Conservation (phyloP, 1,284 basidiomycete species). For the Vanrija sp. region DNA sequence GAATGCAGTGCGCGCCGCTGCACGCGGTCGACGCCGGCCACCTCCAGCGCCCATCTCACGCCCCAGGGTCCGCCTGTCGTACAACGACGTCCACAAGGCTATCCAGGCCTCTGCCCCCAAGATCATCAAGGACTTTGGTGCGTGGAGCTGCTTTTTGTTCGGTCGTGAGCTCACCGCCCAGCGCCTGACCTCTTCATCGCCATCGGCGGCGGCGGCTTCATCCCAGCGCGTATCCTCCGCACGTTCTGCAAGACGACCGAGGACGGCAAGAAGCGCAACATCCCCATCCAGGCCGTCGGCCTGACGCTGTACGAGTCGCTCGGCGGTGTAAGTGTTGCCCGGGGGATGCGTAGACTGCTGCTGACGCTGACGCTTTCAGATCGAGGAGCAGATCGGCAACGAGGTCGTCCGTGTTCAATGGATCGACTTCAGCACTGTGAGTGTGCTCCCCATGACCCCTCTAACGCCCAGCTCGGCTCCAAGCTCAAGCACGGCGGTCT, state of each 20-base stretch:
- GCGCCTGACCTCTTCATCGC: constrained; percentile 44
- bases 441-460: constrained; percentile 36
- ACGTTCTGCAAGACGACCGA: constrained; percentile 76
- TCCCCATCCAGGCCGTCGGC: constrained; percentile 86
- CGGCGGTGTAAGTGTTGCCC: constrained; percentile 53
- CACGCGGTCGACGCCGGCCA: not conserved
- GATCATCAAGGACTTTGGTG: constrained; percentile 48
- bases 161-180: constrained; percentile 5
- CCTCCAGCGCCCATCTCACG: too few relatives aligned
- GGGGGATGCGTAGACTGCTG: not conserved
- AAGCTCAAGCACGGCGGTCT: constrained; percentile 53
- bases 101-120: constrained; percentile 42
- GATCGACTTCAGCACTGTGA: constrained; percentile 62
- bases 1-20: not conserved
- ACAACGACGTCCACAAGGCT: constrained; percentile 49
- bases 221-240: constrained; percentile 87
- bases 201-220: constrained; percentile 67
- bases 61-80: constrained; percentile 38
- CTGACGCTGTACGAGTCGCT: constrained; percentile 86
- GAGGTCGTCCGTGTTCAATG: constrained; percentile 89
- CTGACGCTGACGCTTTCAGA: constrained; percentile 36
- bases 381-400: constrained; percentile 70
- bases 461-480: constrained; percentile 34
- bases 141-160: constrained; percentile 7
- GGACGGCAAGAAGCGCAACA: constrained; percentile 62